Evolutionary conservation across 257 asterid species (phyloP).

Genomic region (Plantago major): DNA sequence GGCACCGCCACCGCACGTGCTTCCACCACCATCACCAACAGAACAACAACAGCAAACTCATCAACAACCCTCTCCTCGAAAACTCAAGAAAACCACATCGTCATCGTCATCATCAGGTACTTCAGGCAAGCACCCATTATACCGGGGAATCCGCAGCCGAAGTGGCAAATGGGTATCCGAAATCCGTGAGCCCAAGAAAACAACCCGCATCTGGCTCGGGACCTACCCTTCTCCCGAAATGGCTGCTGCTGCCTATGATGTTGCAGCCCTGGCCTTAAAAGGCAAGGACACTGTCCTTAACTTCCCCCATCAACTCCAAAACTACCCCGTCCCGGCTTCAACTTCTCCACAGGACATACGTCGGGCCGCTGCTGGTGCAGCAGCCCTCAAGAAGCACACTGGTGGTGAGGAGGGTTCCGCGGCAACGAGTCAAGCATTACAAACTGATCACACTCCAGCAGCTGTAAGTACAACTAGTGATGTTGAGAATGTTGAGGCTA

Average conservation of each 20-base stretch:
- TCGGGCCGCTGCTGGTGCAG: conserved; percentile 34
- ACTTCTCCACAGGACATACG: conserved; percentile 31
- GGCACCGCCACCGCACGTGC: conserved; percentile 1
- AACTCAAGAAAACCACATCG: conserved; percentile 13
- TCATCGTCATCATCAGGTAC: conserved; percentile 21
- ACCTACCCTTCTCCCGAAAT: conserved; percentile 43
- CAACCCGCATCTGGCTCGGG: conserved; percentile 42
- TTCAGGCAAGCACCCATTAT: conserved; percentile 32
- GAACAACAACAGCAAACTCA: neutral
- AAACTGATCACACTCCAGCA: neutral
- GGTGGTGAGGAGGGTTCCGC: neutral
- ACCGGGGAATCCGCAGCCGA: conserved; percentile 45
- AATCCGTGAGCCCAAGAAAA: conserved; percentile 44
- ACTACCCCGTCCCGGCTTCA: conserved; percentile 28
- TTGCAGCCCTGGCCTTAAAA: conserved; percentile 41
- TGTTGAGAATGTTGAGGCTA: neutral
- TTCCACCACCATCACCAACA: neutral
- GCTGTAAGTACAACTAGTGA: conserved; percentile 3
- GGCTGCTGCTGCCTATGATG: conserved; percentile 52
- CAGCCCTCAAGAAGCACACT: conserved; percentile 21
- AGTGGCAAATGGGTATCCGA: conserved; percentile 53
- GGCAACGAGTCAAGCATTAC: too few relatives aligned
- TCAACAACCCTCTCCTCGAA: conserved; percentile 13
- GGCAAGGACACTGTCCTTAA: conserved; percentile 24
- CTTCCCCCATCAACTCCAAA: conserved; percentile 26